Percentiles rank a stretch among this genome's conserved stretches.
phyloP scores from a whole-genome alignment of 2,329 filamentous ascomycete species.

The Aspergillus sp. region DNA sequence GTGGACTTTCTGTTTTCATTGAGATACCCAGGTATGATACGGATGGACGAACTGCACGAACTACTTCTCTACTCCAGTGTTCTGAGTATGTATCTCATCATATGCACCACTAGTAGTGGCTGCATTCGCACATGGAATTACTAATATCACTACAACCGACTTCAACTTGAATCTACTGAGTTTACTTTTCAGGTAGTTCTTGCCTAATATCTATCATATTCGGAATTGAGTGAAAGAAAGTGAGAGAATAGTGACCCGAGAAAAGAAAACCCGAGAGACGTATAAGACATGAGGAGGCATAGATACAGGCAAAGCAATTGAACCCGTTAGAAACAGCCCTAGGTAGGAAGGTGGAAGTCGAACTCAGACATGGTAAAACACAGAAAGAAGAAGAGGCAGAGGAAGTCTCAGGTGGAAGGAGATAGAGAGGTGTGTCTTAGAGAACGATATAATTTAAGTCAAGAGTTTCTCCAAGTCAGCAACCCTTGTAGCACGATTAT shows the following conservation, averaged over 20 bases:
- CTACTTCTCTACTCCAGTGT: not conserved
- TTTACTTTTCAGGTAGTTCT: too few species aligned
- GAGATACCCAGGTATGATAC: constrained; percentile 9
- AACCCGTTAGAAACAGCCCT: not conserved
- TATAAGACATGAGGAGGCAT: not conserved
- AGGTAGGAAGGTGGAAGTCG: not conserved
- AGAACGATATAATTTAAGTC: constrained; percentile 18
- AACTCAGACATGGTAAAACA: not conserved
- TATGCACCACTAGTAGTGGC: not conserved
- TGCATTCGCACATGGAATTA: not conserved
- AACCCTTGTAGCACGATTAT: constrained; percentile 59
- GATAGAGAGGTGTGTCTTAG: not conserved
- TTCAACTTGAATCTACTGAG: not conserved
- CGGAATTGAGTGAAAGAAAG: not conserved
- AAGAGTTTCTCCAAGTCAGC: constrained; percentile 50
- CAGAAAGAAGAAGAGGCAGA: not conserved
- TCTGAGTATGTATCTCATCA: not conserved
- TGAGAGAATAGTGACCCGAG: too few species aligned
- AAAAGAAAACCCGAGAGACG: not conserved
- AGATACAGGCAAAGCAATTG: not conserved
- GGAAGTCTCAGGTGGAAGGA: not conserved
- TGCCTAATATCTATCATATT: too few species aligned
- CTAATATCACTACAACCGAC: not conserved
- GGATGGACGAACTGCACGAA: not conserved
- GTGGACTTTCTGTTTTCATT: not conserved